Evolutionary conservation across 2,329 filamentous ascomycete genomes (phyloP), one percentile per base, ranked within the genome.

Genomic region (Paracorniculantispora psalliotae): DNA sequence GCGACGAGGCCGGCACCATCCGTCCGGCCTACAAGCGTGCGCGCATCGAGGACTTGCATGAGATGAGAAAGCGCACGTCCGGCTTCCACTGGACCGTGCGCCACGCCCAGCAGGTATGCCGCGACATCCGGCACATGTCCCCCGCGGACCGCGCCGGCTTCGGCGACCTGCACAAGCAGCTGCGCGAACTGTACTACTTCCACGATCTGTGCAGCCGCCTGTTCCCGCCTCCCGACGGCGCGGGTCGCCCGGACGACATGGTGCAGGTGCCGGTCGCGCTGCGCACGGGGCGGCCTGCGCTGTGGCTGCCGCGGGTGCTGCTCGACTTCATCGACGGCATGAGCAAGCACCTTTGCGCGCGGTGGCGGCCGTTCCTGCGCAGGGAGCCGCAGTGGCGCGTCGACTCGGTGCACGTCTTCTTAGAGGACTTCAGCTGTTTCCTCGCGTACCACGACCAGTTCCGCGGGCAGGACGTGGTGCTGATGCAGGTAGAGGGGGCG

Each of bases 391-490:
- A 25, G 13, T 49, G 33, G 28, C 48, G 48, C 26, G 30, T 59
- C 9, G 23, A 48, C 33, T 48, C 39, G 8, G 25, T 19, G 33
- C 19, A 33, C 8, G n/a, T 13, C 7, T 54, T 59, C n/a, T 21
- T 54, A 30, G 57, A 59, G 12, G 57, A 59, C n/a, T 53, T 59
- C n/a, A 39, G 41, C 48, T 43, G 30, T n/a, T 54, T 59, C n/a
- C 21, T 59, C 28, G 17, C 12, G 10, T 43, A 48, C n/a, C 46
- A 57, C 35, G 28, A 51, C 44, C 39, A 57, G 19, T 57, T 57
- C 23, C 33, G 17, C 54, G 21, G 33, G 3, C 43, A 57, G 44
- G 28, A 33, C 2, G 54, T 57, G 21, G 37, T 57, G 15, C n/a
- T 49, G 44, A 57, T 57, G 54, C 54, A 57, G 5, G 54, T 44